These are phyloP conservation scores for Boletellus sp. DNA, from an alignment of 1,284 basidiomycete species.

Conservation along the genomic window DNA sequence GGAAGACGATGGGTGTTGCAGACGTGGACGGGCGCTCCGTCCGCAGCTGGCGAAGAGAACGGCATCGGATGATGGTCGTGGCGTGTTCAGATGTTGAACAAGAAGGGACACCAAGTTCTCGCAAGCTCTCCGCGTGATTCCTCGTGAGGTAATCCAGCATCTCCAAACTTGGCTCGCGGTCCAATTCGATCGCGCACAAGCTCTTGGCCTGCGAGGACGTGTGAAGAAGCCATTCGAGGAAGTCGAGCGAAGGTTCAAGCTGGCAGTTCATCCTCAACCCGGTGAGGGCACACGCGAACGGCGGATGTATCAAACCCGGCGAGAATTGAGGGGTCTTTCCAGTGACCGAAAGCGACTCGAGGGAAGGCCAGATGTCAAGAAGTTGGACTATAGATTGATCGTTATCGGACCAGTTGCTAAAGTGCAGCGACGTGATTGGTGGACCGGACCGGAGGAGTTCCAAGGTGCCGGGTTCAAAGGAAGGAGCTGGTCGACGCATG, in stretches of 20 bases:
- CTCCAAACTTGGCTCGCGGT: constrained; percentile 51
- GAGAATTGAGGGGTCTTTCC: constrained; percentile 56
- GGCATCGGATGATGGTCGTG: constrained; percentile 45
- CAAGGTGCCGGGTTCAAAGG: constrained; percentile 54
- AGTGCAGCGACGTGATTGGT: constrained; percentile 51
- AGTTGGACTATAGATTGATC: constrained; percentile 55
- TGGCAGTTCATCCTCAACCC: constrained; percentile 62
- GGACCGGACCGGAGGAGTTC: constrained; percentile 52
- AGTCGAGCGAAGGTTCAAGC: constrained; percentile 51
- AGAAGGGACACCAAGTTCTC: constrained; percentile 54
- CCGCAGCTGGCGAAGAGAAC: constrained; percentile 47
- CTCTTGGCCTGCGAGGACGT: constrained; percentile 42
- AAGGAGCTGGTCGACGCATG: constrained; percentile 47
- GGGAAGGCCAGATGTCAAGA: constrained; percentile 55
- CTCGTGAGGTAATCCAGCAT: constrained; percentile 51
- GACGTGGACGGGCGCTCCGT: constrained; percentile 49
- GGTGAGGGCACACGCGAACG: constrained; percentile 45
- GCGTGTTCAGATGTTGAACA: constrained; percentile 47
- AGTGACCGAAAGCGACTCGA: constrained; percentile 53
- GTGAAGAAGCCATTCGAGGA: constrained; percentile 66
- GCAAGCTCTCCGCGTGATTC: constrained; percentile 45
- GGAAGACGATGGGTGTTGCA: constrained; percentile 40
- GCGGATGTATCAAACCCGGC: constrained; percentile 37
- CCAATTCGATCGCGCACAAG: constrained; percentile 52
- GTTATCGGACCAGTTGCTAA: constrained; percentile 70